Conservation (phyloP, 2,329 filamentous ascomycete species). For the Pseudogymnoascus sp. region DNA sequence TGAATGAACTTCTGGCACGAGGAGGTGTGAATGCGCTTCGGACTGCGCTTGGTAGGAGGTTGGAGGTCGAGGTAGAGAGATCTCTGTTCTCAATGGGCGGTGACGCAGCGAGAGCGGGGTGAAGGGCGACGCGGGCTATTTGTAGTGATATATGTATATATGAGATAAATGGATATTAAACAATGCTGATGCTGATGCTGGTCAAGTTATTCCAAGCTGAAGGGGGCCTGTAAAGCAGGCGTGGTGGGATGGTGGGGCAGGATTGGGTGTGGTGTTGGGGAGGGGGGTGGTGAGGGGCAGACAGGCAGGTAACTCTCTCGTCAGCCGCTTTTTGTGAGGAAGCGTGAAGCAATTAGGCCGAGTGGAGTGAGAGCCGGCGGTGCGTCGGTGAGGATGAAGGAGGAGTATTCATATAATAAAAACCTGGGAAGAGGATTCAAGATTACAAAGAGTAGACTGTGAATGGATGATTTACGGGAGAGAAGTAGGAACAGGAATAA, state of each 20-base stretch:
- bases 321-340: background rate
- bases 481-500: slow-evolving; percentile 1
- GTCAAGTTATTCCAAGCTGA: background rate
- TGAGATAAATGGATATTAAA: slow-evolving; percentile 12
- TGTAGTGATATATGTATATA: slow-evolving; percentile 3
- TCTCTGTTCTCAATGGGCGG: slow-evolving; percentile 7
- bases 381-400: background rate
- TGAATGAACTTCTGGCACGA: background rate
- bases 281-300: background rate
- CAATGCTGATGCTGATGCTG: slow-evolving; percentile 9
- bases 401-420: background rate
- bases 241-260: slow-evolving; percentile 9
- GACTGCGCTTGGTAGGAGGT: background rate
- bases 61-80: background rate
- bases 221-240: slow-evolving; percentile 7
- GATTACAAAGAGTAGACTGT: background rate
- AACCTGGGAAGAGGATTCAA: background rate
- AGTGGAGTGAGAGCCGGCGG: background rate
- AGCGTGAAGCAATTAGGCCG: background rate
- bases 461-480: background rate
- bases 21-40: background rate
- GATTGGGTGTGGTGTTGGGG: background rate
- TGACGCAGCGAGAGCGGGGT: background rate
- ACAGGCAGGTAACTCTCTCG: slow-evolving; percentile 8
- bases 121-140: background rate